Base-by-base conservation (phyloP, 495 filamentous ascomycete genomes). In the Penicillium argentinense region DNA sequence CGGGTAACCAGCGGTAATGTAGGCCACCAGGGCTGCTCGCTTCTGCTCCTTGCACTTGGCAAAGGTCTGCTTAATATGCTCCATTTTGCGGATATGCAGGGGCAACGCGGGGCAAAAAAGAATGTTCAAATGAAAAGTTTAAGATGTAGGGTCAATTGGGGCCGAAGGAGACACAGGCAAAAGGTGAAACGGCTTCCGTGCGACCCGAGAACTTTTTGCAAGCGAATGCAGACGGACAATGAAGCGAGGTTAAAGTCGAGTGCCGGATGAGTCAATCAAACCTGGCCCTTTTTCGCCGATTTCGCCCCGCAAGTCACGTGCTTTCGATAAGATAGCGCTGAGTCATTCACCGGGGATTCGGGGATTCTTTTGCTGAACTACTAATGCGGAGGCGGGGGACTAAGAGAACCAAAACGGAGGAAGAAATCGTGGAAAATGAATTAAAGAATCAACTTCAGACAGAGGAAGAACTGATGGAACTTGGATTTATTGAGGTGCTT, bases 1-100 rank as follows among this genome's bases (percentile, higher is more conserved):
- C 4, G 95, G 93, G 61, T 86, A 99, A 22, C 93, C 93, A 39
- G 92, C 93, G 12, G 93, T 97, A 56, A 96, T 87, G 76, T 99
- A 99, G 24, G 91, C 90, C 42, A 99, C 88, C 38, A 99, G 76
- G 37, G 93, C 92, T 24, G 77, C 69, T 50, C 70, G 76, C 48
- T 73, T 68, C 47, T 79, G 66, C 58, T 82, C 80, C 74, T 89
- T 93, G 79, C 90, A 95, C 77, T 82, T 84, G 55, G 82, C 83
- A 63, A 98, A 98, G 5, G 90, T 87, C 57, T 83, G 69, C 73
- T 88, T 95, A 56, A 98, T 86, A 36, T 66, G 78, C 50, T 97
- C 92, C 86, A 86, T 85, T 25, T 21, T 39, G 23, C 39, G 14
- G 17, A 41, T 41, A 29, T n/a, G 26, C 21, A 19, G 13, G 50